Evolutionary conservation across 163 green algal species (phyloP).

Genomic region (Coccomyxa subellipsoidea): DNA sequence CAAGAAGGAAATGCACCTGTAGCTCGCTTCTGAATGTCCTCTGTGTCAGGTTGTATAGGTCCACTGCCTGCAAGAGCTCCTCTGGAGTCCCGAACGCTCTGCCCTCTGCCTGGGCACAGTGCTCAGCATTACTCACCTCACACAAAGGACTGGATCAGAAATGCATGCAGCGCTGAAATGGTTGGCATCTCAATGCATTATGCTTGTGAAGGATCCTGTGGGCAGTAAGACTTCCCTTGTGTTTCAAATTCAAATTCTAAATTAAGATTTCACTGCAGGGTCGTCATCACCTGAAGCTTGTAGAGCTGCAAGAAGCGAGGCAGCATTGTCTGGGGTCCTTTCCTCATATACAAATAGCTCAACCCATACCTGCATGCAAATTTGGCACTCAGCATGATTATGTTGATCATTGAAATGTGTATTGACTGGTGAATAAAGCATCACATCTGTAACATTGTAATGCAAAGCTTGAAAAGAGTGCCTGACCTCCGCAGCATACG

Average conservation of each 20-base stretch:
- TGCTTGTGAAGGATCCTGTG: no score
- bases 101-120: slow-evolving; percentile 14
- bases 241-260: no score
- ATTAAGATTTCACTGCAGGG: no score
- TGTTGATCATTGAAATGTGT: no score
- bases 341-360: slow-evolving; percentile 18
- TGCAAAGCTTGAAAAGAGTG: slow-evolving; percentile 15
- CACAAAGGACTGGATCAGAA: no score
- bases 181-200: no score
- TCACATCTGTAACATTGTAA: not conserved
- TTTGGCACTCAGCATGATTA: no score
- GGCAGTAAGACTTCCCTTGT: no score
- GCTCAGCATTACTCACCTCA: not conserved
- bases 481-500: slow-evolving; percentile 20
- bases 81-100: slow-evolving; percentile 31
- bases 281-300: slow-evolving; percentile 26
- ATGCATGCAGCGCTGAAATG: no score
- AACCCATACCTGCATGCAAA: slow-evolving; percentile 21
- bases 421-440: not conserved
- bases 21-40: slow-evolving; percentile 20
- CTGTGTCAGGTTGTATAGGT: slow-evolving; percentile 44
- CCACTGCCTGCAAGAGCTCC: slow-evolving; percentile 29
- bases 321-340: slow-evolving; percentile 17
- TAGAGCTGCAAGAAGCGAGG: slow-evolving; percentile 37
- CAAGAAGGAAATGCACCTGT: no score